Evolutionary conservation across 2,329 filamentous ascomycete genomes (phyloP).

Genomic region (Trichoderma gracile): DNA sequence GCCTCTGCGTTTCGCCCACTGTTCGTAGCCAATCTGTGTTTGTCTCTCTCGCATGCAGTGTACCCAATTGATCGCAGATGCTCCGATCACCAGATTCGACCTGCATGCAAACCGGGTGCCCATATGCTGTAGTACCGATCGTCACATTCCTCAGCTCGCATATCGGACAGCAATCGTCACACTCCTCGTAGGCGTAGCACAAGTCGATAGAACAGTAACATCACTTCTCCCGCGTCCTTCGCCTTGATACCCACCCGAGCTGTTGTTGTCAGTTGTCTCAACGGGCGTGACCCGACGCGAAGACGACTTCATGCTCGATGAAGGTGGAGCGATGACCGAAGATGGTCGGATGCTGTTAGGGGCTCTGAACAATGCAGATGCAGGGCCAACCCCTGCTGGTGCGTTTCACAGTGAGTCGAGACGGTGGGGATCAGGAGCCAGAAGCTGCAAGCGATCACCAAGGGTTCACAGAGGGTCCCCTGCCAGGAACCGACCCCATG

Average conservation of each 20-base stretch:
- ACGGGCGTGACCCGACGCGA: conserved; percentile 1
- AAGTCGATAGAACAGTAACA: neutral
- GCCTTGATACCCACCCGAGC: no score
- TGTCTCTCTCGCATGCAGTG: neutral
- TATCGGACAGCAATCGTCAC: neutral
- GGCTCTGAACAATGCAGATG: conserved; percentile 22
- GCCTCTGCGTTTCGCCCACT: no score
- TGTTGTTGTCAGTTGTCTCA: neutral
- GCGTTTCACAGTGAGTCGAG: conserved; percentile 26
- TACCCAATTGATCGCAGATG: conserved; percentile 9
- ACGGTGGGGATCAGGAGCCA: conserved; percentile 16
- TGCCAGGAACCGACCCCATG: conserved; percentile 16
- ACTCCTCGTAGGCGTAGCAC: neutral
- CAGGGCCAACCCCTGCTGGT: conserved; percentile 22
- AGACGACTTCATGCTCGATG: conserved; percentile 5
- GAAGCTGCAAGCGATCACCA: conserved; percentile 17
- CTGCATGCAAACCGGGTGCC: neutral
- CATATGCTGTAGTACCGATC: no score
- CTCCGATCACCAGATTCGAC: neutral
- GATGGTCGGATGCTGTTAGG: conserved; percentile 21
- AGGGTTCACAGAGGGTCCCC: neutral
- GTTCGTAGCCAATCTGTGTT: neutral
- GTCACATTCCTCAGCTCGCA: no score
- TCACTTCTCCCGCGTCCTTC: no score
- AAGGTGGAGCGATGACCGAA: conserved; percentile 15